phyloP scores from a whole-genome alignment of 495 filamentous ascomycete genomes.

The Monascus purpureus region DNA sequence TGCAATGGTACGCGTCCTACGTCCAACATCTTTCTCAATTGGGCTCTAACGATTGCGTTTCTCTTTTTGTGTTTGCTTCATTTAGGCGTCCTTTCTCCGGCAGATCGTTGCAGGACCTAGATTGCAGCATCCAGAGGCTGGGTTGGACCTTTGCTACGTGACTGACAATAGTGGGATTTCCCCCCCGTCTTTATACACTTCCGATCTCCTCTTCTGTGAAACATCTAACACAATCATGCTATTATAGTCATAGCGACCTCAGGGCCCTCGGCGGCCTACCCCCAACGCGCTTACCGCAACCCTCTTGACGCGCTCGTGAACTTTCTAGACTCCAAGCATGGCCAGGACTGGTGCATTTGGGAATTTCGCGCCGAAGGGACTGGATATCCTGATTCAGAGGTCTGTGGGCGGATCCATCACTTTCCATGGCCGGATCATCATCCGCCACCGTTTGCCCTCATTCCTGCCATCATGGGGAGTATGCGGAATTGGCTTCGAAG shows the following conservation, averaged over 20 bases:
- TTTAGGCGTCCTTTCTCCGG: conserved; percentile 54
- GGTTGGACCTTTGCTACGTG: conserved; percentile 91
- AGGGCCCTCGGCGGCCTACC: conserved; percentile 76
- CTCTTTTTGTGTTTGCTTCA: no score
- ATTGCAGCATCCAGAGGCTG: conserved; percentile 67
- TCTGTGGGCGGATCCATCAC: conserved; percentile 70
- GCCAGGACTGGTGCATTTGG: conserved; percentile 79
- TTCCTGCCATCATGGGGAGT: conserved; percentile 75
- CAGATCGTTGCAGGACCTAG: conserved; percentile 72
- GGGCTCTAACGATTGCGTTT: no score
- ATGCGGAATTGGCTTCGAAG: conserved; percentile 77
- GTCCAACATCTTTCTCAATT: no score
- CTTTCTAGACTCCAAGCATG: conserved; percentile 78
- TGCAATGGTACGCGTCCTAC: no score
- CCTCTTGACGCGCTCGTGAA: conserved; percentile 71
- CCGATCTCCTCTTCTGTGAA: background rate
- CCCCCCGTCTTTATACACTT: conserved; percentile 1
- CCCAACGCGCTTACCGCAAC: conserved; percentile 82
- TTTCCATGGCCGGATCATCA: conserved; percentile 97
- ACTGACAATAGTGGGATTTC: conserved; percentile 48
- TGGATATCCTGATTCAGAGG: conserved; percentile 81
- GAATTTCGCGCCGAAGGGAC: conserved; percentile 95
- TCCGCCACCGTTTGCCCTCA: conserved; percentile 79
- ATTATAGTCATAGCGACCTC: conserved; percentile 66
- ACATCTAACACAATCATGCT: no score